Evolutionary conservation across 805 yeast genomes (phyloP), one percentile per base, ranked within the genome.

Genomic region (Lipomyces kockii): DNA sequence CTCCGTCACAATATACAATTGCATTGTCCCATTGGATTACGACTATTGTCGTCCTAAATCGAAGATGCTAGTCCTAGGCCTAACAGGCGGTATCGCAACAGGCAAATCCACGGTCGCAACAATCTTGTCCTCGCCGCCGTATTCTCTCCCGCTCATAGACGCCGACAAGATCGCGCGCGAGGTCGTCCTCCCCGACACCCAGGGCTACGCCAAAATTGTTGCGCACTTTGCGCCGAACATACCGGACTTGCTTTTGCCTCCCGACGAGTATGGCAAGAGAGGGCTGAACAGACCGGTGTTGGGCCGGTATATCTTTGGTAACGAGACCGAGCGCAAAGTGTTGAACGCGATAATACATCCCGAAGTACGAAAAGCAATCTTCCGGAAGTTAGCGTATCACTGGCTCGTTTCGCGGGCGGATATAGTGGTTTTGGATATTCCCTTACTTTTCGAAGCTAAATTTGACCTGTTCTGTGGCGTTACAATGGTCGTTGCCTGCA

Each of bases 81-180:
- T 95, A n/a, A 95, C 99, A 0, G 99, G 99, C 1, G 97, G 98
- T 1, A 95, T 95, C 60, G 97, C 97, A 4, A 85, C 95, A n/a
- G 99, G 99, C 2, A 95, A 95, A 75, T 89, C 97, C 22, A 94
- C 98, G 0, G 98, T 91, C 0, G 91, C 97, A 0, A 75, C 79
- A 20, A 77, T 84, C 46, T 79, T 95, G 11, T 54, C 64, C 9
- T 29, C 65, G 22, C 64, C 65, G 37, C 71, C 72, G 5, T 83
- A 87, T 74, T 75, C 81, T 1, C 67, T 90, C 4, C 83, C 89
- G 0, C 78, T 95, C 0, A 83, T 95, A 0, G 99, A 95, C 80
- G 98, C 99, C 0, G 99, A 95, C 77, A 77, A 85, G 60, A 89
- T 96, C 56, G 98, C 99, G 0, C 84, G 89, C 66, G 87, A 91